Percentiles rank a stretch among this genome's conserved stretches.
Conservation (phyloP, 1,284 basidiomycete genomes). For the Apiotrichum gamsii region DNA sequence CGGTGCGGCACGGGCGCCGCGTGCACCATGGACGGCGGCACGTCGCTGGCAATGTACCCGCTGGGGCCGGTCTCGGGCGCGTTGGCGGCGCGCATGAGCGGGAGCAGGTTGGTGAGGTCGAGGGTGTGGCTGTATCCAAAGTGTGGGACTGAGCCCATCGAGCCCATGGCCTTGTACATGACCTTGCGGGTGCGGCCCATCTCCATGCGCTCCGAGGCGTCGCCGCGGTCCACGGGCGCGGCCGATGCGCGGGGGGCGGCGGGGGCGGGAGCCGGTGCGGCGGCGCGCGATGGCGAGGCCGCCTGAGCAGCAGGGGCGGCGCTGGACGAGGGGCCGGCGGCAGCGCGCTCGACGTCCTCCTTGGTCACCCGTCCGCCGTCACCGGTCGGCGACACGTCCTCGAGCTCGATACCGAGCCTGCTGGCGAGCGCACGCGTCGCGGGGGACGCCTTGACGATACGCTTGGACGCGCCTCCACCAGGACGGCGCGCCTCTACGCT, state of each 20-base stretch:
- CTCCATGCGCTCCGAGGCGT: constrained; percentile 62
- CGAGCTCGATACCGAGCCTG: constrained; percentile 30
- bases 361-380: constrained; percentile 58
- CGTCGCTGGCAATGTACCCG: constrained; percentile 47
- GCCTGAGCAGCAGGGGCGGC: not conserved
- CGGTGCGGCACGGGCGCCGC: constrained; percentile 35
- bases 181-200: constrained; percentile 65
- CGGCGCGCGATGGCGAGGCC: not conserved
- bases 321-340: not conserved
- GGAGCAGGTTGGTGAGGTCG: constrained; percentile 72
- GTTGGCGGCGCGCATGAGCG: constrained; percentile 63
- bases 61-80: constrained; percentile 49
- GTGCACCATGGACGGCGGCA: constrained; percentile 51
- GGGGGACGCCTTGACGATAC: constrained; percentile 33
- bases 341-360: constrained; percentile 53
- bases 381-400: constrained; percentile 57
- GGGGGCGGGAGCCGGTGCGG: not conserved
- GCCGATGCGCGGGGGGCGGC: not conserved
- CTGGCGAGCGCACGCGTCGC: constrained; percentile 35
- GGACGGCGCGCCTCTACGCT: constrained; percentile 11
- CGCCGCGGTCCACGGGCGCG: constrained; percentile 48
- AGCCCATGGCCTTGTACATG: constrained; percentile 83
- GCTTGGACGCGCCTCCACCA: constrained; percentile 1
- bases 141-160: constrained; percentile 58
- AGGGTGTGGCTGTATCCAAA: constrained; percentile 78